These are phyloP conservation scores for Lignosus rhinocerotis DNA, from an alignment of 1,284 basidiomycete genomes.

Conservation along the genomic window DNA sequence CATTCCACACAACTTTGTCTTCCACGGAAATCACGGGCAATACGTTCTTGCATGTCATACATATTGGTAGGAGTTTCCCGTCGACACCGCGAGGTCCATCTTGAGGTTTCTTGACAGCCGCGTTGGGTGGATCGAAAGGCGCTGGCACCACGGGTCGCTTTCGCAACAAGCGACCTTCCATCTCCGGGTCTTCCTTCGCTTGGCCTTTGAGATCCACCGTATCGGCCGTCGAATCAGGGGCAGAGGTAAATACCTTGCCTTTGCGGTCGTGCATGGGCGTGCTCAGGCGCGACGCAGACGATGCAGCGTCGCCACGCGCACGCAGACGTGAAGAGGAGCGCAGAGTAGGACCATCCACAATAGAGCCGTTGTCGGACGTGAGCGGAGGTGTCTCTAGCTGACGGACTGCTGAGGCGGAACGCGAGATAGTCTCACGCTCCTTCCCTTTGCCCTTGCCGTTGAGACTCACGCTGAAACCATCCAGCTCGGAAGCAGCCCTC, in stretches of 20 bases:
- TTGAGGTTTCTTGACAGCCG: constrained; percentile 34
- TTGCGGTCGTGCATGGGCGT: constrained; percentile 27
- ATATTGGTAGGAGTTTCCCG: constrained; percentile 51
- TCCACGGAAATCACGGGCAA: constrained; percentile 74
- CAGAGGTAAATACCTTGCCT: constrained; percentile 31
- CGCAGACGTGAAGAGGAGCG: constrained; percentile 31
- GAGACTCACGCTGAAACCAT: constrained; percentile 20
- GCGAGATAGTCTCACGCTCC: constrained; percentile 13
- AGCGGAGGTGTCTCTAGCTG: constrained; percentile 38
- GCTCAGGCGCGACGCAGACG: constrained; percentile 26
- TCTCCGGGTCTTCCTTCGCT: constrained; percentile 27
- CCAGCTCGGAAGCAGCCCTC: constrained; percentile 24
- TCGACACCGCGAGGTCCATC: constrained; percentile 33
- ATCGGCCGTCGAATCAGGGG: constrained; percentile 26
- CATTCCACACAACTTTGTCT: constrained; percentile 70
- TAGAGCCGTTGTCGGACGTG: constrained; percentile 33
- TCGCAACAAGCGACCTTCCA: constrained; percentile 31
- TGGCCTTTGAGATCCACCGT: constrained; percentile 23
- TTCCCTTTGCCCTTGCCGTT: constrained; percentile 15
- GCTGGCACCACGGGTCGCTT: constrained; percentile 23
- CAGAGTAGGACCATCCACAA: constrained; percentile 26
- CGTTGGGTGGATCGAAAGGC: constrained; percentile 21
- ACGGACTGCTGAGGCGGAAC: constrained; percentile 27
- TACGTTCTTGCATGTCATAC: constrained; percentile 65
- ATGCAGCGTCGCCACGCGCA: constrained; percentile 23